Conservation (phyloP, 2,329 filamentous ascomycete species). For the Clonostachys byssicola region DNA sequence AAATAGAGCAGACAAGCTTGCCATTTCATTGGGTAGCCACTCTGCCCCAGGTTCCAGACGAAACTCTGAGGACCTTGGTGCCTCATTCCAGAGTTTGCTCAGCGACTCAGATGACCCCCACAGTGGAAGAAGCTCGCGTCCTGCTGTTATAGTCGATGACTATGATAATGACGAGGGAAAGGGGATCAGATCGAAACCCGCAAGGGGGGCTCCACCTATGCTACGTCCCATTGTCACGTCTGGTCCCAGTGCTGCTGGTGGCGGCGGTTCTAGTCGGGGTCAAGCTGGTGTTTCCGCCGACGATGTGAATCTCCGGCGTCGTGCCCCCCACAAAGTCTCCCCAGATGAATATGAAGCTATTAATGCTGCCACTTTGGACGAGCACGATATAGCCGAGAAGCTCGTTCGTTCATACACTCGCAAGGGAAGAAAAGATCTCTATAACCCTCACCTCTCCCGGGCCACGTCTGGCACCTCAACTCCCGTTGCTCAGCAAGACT, state of each 20-base stretch:
- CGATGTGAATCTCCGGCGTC: constrained; percentile 9
- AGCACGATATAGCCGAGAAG: background rate
- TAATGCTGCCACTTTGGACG: constrained; percentile 12
- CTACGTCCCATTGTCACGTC: background rate
- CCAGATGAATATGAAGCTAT: constrained; percentile 8
- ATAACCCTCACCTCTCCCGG: constrained; percentile 14
- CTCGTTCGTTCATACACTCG: constrained; percentile 25
- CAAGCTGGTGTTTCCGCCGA: background rate
- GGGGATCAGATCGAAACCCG: background rate
- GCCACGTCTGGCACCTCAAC: constrained; percentile 28
- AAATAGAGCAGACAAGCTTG: constrained; percentile 29
- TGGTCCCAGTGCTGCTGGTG: background rate
- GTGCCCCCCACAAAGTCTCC: constrained; percentile 15
- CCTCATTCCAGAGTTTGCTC: constrained; percentile 24
- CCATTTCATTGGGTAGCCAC: constrained; percentile 30
- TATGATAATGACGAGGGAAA: constrained; percentile 2
- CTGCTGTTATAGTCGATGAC: constrained; percentile 3
- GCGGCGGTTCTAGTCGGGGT: background rate
- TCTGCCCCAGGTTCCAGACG: constrained; percentile 29
- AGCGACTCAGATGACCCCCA: constrained; percentile 18
- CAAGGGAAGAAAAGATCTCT: constrained; percentile 20
- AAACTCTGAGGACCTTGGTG: constrained; percentile 22
- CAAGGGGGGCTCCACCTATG: too few species aligned
- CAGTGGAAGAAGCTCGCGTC: background rate
- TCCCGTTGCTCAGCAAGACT: constrained; percentile 40